Evolutionary conservation across 192 early-diverging fungal genomes (phyloP).

Genomic region (Paraglomus brasilianum): DNA sequence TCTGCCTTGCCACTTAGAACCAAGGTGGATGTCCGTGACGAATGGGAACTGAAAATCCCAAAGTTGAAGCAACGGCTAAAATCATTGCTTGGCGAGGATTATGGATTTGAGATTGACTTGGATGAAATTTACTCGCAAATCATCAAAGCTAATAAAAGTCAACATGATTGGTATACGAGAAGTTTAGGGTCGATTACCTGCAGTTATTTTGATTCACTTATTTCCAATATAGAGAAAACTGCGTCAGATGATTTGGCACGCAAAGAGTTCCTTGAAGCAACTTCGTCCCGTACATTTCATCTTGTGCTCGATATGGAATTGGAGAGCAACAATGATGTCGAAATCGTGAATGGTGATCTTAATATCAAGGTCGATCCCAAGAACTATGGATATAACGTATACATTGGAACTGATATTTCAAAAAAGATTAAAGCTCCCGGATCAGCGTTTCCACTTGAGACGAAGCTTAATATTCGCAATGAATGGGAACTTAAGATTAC

Average conservation of each 20-base stretch:
- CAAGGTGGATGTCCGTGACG: constrained; percentile 15
- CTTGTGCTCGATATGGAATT: constrained; percentile 2
- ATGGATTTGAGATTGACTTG: constrained; percentile 23
- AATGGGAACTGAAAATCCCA: constrained; percentile 18
- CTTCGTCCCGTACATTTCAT: neutral
- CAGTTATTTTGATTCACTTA: constrained; percentile 16
- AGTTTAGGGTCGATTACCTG: constrained; percentile 4
- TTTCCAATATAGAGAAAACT: constrained; percentile 15
- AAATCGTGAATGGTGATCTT: neutral
- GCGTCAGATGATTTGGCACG: constrained; percentile 19
- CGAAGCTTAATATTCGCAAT: constrained; percentile 20
- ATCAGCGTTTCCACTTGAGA: constrained; percentile 2
- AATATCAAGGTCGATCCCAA: constrained; percentile 2
- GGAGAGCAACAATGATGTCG: constrained; percentile 10
- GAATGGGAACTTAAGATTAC: constrained; percentile 19
- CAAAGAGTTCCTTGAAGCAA: constrained; percentile 18
- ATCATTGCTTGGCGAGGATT: constrained; percentile 8
- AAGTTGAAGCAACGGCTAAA: constrained; percentile 18
- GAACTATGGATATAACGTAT: neutral
- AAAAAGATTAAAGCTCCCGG: constrained; percentile 16
- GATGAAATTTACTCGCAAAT: neutral
- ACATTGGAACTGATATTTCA: neutral
- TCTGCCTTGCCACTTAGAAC: constrained; percentile 2
- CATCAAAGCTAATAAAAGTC: constrained; percentile 20
- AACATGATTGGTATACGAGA: neutral